Evolutionary conservation across 2,329 filamentous ascomycete species (phyloP), one percentile per base, ranked within the genome.

Genomic region (Thielaviopsis cerberus): DNA sequence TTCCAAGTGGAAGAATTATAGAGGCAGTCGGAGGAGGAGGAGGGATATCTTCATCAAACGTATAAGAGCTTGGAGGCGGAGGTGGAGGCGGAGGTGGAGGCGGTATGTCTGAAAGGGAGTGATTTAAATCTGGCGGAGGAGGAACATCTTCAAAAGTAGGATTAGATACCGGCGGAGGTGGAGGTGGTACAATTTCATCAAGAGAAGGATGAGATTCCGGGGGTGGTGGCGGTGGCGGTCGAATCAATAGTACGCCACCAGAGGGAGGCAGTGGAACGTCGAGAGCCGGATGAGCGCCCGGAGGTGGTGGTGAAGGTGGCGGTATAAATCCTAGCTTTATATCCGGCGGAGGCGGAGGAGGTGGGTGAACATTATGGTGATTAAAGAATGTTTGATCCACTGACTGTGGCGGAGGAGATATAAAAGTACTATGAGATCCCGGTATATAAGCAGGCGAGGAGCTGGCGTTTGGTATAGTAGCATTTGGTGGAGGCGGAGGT

Each of bases 101-200:
- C 4, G 30, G 25, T 17, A 54, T 30, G 27, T 30, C 27, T 30
- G 27, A 30, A 30, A 11, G 11, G 11, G 27, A 30, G 11, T 30
- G 27, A 30, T n/a, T n/a, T n/a, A 30, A 30, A n/a, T n/a, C n/a
- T 25, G 27, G 51, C 11, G 56, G 51, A 15, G 56, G 51, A 10
- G 56, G 51, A n/a, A 22, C 7, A 7, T 8, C n/a, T 20, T 20
- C 4, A 48, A 48, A n/a, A 20, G n/a, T 5, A 23, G 50, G n/a
- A 23, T 23, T 25, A 24, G 22, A 50, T 3, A 17, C n/a, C 17
- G 23, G 11, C 4, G 54, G 34, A 24, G 54, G 55, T 22, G 55
- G 55, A 37, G 55, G 55, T 10, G 55, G 55, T n/a, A 22, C n/a
- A 45, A 57, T 30, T 30, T 11, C 20, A 52, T 57, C 26, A 25